Conservation (phyloP, 2,329 filamentous ascomycete genomes). For the Trichoderma hamatum region DNA sequence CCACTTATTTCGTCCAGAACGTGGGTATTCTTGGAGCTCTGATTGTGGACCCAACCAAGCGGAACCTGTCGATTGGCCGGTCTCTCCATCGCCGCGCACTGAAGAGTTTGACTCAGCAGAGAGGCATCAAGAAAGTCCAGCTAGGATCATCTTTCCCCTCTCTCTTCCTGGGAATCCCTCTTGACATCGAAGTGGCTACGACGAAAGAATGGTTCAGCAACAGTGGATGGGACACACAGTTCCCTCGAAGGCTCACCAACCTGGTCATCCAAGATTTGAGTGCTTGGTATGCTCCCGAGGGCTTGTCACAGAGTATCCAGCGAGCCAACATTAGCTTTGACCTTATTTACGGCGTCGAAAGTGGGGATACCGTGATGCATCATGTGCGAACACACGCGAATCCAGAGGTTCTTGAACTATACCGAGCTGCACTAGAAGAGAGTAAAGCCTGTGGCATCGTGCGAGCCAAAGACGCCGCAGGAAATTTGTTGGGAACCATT, state of each 20-base stretch:
- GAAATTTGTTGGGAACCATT: slow-evolving; percentile 74
- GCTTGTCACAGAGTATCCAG: slow-evolving; percentile 73
- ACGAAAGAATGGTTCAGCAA: slow-evolving; percentile 82
- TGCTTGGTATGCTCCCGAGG: slow-evolving; percentile 75
- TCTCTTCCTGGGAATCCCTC: slow-evolving; percentile 83
- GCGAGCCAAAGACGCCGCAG: slow-evolving; percentile 70
- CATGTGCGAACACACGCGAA: slow-evolving; percentile 74
- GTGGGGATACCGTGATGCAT: slow-evolving; percentile 71
- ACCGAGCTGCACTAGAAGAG: slow-evolving; percentile 73
- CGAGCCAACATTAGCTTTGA: slow-evolving; percentile 78
- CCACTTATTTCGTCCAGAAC: slow-evolving; percentile 76
- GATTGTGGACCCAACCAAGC: slow-evolving; percentile 85
- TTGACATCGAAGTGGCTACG: slow-evolving; percentile 50
- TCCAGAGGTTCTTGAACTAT: slow-evolving; percentile 79
- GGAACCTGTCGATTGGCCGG: slow-evolving; percentile 86
- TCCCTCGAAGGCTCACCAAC: slow-evolving; percentile 61
- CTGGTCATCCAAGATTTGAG: slow-evolving; percentile 74
- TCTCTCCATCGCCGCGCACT: slow-evolving; percentile 87
- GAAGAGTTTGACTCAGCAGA: slow-evolving; percentile 69
- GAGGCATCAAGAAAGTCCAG: slow-evolving; percentile 77
- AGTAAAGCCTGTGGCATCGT: slow-evolving; percentile 78
- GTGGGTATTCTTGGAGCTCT: slow-evolving; percentile 80
- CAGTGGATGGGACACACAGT: slow-evolving; percentile 79
- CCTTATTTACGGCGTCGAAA: slow-evolving; percentile 78
- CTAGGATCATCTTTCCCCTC: slow-evolving; percentile 79